Evolutionary conservation across 2,329 filamentous ascomycete species (phyloP).

Genomic region (Phialophora tarda): DNA sequence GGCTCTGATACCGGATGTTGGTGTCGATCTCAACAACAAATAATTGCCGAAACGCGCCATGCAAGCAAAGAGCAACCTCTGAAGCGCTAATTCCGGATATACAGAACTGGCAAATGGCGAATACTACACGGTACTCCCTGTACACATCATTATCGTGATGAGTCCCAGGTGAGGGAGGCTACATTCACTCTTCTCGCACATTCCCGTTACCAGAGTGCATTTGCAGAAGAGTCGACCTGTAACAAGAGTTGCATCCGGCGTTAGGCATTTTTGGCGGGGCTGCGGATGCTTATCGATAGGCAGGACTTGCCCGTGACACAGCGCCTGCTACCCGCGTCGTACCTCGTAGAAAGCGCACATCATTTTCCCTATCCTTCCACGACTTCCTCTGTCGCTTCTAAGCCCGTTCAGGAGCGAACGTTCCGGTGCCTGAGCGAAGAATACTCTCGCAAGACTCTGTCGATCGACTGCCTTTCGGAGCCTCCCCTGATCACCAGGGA

Average conservation of each 20-base stretch:
- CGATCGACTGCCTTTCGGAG: not conserved
- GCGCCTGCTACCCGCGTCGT: not conserved
- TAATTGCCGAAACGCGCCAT: not conserved
- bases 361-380: not conserved
- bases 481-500: not conserved
- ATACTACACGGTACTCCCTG: not conserved
- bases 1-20: not conserved
- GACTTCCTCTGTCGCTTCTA: not conserved
- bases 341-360: not conserved
- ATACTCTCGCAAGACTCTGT: not conserved
- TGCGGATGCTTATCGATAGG: not conserved
- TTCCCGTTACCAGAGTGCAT: not conserved
- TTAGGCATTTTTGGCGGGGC: not conserved
- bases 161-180: not conserved
- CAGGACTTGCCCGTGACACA: not conserved
- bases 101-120: not conserved
- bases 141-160: not conserved
- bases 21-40: not conserved
- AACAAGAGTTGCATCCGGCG: not conserved
- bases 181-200: not conserved
- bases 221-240: not conserved
- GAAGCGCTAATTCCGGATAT: not conserved
- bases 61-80: not conserved
- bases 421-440: no score
- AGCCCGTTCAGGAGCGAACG: not conserved